Evolutionary conservation across 768 basidiomycete genomes (phyloP), one percentile per base, ranked within the genome.

Genomic region (Kwoniella mangroviensis): DNA sequence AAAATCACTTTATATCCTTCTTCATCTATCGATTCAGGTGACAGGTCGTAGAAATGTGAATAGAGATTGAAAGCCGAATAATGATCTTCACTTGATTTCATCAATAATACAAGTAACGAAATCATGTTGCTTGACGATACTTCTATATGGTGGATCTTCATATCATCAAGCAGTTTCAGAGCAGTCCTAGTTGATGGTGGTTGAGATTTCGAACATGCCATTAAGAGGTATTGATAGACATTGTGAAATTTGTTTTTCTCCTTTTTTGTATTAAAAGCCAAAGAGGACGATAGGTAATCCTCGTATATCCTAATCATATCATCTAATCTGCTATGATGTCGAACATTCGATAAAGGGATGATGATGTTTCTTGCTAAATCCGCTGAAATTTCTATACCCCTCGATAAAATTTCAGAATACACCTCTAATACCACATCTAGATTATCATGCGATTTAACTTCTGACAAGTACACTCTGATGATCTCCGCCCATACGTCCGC

Each of bases 21-120:
- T 69, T 87, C 86, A 68, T 89, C 87, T 40, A 82, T 67, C 10
- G 67, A 63, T 2, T 49, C 40, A 21, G 72, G 76, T 63, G 77
- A 69, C 21, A 83, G 70, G 13, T 82, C 82, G 43, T 82, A 79
- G 26, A 82, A 70, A 60, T 81, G 76, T 22, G 84, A 82, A 81
- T 95, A 96, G 0, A 87, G 84, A 17, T 87, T 83, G 65, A 91
- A 87, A 0, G 92, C 91, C 13, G 88, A 87, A 26, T 87, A 84
- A 57, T 88, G 86, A 52, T 79, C 86, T 1, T 86, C 76, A 1
- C 88, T 84, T n/a, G 85, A 83, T 26, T 87, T 87, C 89, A 95
- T 93, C 57, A 88, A 86, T 55, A 91, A 82, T 61, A 90, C 86
- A 54, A 90, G 86, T 45, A 88, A 82, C 2, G 88, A 87, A 4